phyloP scores from a whole-genome alignment of 2,329 filamentous ascomycete species.

The Colletotrichum spaethianum region DNA sequence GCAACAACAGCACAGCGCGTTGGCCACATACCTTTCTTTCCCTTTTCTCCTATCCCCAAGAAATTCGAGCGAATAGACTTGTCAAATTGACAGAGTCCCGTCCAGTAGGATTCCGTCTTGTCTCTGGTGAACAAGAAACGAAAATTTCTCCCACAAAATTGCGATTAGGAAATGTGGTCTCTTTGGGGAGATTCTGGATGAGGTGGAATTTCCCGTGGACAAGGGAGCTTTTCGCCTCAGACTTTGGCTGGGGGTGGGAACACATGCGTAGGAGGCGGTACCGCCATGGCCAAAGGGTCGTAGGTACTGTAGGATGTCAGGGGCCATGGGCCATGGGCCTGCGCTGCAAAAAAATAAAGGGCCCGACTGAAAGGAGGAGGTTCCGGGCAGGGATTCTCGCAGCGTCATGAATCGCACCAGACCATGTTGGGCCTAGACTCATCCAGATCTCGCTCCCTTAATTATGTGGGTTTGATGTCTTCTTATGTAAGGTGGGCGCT shows the following conservation, averaged over 20 bases:
- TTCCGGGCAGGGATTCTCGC: slow-evolving; percentile 28
- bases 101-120: background rate
- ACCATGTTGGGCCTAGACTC: slow-evolving; percentile 27
- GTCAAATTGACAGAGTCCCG: slow-evolving; percentile 10
- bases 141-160: slow-evolving; percentile 24
- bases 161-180: slow-evolving; percentile 38
- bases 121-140: slow-evolving; percentile 1
- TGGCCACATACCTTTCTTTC: slow-evolving; percentile 26
- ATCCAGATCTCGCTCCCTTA: slow-evolving; percentile 40
- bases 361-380: slow-evolving; percentile 32
- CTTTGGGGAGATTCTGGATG: slow-evolving; percentile 30
- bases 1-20: slow-evolving; percentile 22
- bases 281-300: slow-evolving; percentile 10
- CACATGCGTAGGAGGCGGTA: slow-evolving; percentile 7
- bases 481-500: slow-evolving; percentile 19
- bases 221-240: slow-evolving; percentile 35
- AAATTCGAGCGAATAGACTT: background rate
- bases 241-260: slow-evolving; percentile 23
- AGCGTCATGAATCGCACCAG: slow-evolving; percentile 31
- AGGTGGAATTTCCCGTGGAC: slow-evolving; percentile 39
- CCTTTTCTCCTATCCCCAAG: background rate
- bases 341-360: slow-evolving; percentile 13
- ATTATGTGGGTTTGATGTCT: slow-evolving; percentile 24
- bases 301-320: slow-evolving; percentile 9
- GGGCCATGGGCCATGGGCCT: slow-evolving; percentile 22